Evolutionary conservation across 495 filamentous ascomycete genomes (phyloP).

Genomic region (Poronia punctata): DNA sequence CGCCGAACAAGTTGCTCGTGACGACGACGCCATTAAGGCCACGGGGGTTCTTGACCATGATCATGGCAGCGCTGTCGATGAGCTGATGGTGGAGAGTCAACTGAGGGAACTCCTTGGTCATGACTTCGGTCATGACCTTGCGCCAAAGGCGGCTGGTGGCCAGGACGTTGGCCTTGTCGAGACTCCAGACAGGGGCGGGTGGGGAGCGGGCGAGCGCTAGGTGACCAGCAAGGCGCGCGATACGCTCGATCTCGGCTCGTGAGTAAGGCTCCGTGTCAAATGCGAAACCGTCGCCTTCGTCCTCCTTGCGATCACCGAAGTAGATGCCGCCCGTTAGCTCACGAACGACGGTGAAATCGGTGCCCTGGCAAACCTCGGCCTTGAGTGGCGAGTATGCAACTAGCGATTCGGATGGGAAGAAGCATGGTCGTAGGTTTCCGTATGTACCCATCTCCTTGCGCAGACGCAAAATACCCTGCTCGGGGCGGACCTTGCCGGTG

Average conservation of each 20-base stretch:
- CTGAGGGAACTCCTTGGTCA: constrained; percentile 81
- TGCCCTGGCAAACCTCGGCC: constrained; percentile 74
- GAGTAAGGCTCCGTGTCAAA: constrained; percentile 89
- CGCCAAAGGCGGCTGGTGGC: constrained; percentile 88
- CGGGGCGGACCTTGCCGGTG: constrained; percentile 78
- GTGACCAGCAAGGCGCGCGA: constrained; percentile 75
- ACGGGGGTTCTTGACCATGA: constrained; percentile 92
- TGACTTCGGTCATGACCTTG: constrained; percentile 74
- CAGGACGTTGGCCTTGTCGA: constrained; percentile 98
- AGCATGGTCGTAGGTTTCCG: constrained; percentile 96
- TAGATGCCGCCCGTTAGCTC: constrained; percentile 96
- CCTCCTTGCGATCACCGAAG: constrained; percentile 89
- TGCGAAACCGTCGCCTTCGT: constrained; percentile 67
- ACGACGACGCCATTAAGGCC: constrained; percentile 89
- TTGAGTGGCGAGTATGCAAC: constrained; percentile 86
- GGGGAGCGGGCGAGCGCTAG: constrained; percentile 75
- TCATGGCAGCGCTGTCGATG: constrained; percentile 93
- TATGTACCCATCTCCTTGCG: constrained; percentile 93
- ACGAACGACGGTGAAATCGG: constrained; percentile 90
- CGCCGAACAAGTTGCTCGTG: constrained; percentile 91
- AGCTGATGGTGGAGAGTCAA: constrained; percentile 81
- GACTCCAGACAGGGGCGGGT: constrained; percentile 72
- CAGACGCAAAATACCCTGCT: constrained; percentile 88
- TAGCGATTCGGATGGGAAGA: constrained; percentile 86
- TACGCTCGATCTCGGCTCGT: constrained; percentile 79